phyloP scores from a whole-genome alignment of 1,284 basidiomycete genomes.

The Trametes polyzona region DNA sequence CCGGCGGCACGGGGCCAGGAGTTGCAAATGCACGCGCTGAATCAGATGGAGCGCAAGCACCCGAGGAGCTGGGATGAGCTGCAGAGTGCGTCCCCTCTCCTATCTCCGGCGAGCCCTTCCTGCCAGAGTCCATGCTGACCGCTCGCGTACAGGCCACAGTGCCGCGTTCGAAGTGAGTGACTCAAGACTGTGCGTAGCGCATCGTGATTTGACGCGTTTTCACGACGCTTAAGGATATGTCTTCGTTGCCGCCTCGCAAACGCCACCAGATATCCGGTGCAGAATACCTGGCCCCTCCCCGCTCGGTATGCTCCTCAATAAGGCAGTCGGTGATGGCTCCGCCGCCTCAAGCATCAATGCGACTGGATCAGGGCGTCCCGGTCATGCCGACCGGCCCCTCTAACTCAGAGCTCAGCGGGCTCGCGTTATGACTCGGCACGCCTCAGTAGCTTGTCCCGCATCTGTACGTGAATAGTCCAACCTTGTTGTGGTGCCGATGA shows the following conservation, averaged over 20 bases:
- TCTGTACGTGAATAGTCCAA: conserved; percentile 4
- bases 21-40: conserved; percentile 32
- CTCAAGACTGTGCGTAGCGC: conserved; percentile 25
- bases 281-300: conserved; percentile 27
- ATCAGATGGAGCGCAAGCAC: conserved; percentile 34
- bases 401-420: conserved; percentile 23
- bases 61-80: conserved; percentile 36
- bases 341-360: conserved; percentile 19
- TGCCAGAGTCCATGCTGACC: neutral
- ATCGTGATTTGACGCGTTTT: conserved; percentile 24
- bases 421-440: conserved; percentile 25
- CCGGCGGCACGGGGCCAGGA: conserved; percentile 26
- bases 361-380: conserved; percentile 22
- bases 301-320: conserved; percentile 30
- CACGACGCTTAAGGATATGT: conserved; percentile 33
- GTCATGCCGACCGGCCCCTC: conserved; percentile 22
- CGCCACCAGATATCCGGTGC: conserved; percentile 34
- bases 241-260: conserved; percentile 35
- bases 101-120: neutral
- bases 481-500: neutral
- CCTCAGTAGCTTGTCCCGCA: conserved; percentile 3
- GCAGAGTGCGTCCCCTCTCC: conserved; percentile 29
- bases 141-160: conserved; percentile 17
- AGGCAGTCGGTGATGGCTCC: conserved; percentile 26
- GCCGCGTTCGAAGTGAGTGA: conserved; percentile 31